A percentile compares a stretch with the other conserved stretches of the same genome.
These are phyloP conservation scores for Blastomyces emzantsi DNA, from an alignment of 2,329 filamentous ascomycete genomes.

Conservation along the genomic window DNA sequence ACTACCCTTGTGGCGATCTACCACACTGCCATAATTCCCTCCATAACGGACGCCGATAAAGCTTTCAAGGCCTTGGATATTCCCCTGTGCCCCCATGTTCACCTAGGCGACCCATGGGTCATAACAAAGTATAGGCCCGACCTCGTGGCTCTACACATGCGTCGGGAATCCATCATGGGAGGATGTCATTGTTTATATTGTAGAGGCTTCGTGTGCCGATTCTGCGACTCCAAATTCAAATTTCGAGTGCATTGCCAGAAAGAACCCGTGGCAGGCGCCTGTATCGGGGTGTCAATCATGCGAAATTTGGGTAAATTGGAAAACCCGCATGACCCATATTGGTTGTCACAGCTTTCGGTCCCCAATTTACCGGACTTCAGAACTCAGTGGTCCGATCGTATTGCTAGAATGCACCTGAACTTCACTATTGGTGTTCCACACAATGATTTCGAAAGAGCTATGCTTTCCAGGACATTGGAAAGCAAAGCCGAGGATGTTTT, in stretches of 20 bases:
- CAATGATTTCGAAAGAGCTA: not conserved
- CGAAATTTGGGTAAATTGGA: conserved; percentile 4
- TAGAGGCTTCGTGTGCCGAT: not conserved
- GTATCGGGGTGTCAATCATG: not conserved
- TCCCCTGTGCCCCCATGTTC: not conserved
- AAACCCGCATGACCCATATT: not conserved
- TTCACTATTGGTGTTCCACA: not conserved
- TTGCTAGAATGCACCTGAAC: not conserved
- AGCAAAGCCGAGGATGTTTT: not conserved
- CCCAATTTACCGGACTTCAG: not conserved
- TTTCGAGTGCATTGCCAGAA: not conserved
- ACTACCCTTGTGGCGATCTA: not conserved
- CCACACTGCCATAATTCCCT: not conserved
- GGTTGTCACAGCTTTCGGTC: not conserved
- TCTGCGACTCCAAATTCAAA: not conserved
- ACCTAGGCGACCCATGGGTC: not conserved
- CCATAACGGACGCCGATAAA: not conserved
- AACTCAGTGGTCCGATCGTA: not conserved
- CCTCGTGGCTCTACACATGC: not conserved
- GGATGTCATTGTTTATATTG: not conserved
- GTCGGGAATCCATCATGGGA: not conserved
- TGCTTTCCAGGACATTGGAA: not conserved
- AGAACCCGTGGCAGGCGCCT: not conserved
- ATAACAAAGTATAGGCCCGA: not conserved
- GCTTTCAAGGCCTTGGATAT: not conserved